A percentile compares a stretch with the other conserved stretches of the same genome.
phyloP scores from a whole-genome alignment of 129 eudicot species.

The Pulicaria dysenterica region DNA sequence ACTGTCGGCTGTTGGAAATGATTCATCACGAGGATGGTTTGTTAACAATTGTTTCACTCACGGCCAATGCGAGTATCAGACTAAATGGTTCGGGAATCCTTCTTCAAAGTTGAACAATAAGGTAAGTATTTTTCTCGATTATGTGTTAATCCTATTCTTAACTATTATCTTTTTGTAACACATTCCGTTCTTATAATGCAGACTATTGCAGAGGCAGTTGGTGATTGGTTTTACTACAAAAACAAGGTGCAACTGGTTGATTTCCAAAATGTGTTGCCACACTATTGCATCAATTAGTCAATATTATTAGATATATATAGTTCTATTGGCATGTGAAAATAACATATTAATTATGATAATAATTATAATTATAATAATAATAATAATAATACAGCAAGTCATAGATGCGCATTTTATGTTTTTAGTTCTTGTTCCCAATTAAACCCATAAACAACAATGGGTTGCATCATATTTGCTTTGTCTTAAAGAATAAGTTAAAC shows the following conservation, averaged over 20 bases:
- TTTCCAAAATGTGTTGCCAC: constrained; percentile 40
- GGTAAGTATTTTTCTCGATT: constrained; percentile 16
- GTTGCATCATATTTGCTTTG: too few species aligned
- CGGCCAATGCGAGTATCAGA: constrained; percentile 35
- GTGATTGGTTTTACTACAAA: constrained; percentile 52
- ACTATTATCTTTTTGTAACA: constrained; percentile 2
- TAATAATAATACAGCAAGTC: too few species aligned
- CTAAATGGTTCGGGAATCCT: constrained; percentile 39
- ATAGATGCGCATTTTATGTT: too few species aligned
- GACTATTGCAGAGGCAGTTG: constrained; percentile 44
- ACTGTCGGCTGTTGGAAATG: constrained; percentile 12
- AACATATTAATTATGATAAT: background rate
- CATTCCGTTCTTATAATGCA: background rate
- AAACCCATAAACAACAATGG: too few species aligned
- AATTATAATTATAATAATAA: background rate
- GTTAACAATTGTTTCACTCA: constrained; percentile 47
- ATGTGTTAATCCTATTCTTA: background rate
- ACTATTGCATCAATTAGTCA: constrained; percentile 25
- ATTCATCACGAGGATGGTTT: constrained; percentile 43
- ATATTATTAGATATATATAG: background rate
- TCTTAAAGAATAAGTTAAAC: too few species aligned
- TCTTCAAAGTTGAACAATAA: constrained; percentile 31
- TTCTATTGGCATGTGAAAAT: constrained; percentile 3
- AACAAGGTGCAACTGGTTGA: constrained; percentile 33
- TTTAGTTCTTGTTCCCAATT: too few species aligned